Conservation (phyloP, 2,329 filamentous ascomycete genomes). For the Huntiella omanensis region DNA sequence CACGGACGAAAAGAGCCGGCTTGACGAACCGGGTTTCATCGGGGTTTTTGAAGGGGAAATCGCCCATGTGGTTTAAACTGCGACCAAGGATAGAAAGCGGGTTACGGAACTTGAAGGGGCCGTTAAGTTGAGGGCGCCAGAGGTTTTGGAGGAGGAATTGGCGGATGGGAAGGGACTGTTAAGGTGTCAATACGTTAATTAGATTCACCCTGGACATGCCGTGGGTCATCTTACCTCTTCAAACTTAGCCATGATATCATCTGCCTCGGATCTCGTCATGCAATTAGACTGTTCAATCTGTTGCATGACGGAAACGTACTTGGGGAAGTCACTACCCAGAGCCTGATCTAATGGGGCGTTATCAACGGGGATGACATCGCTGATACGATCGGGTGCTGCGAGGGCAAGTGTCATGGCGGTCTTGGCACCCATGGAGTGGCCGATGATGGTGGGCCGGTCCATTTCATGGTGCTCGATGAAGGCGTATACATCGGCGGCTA, state of each 20-base stretch:
- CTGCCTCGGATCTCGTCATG: conserved; percentile 56
- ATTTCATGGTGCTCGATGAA: conserved; percentile 60
- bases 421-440: conserved; percentile 96
- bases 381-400: conserved; percentile 44
- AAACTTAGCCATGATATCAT: conserved; percentile 56
- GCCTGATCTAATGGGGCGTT: conserved; percentile 75
- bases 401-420: conserved; percentile 77
- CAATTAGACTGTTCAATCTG: conserved; percentile 52
- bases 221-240: conserved; percentile 36
- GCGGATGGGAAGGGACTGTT: conserved; percentile 50
- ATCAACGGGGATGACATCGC: conserved; percentile 65
- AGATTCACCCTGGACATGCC: neutral
- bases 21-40: conserved; percentile 51
- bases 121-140: conserved; percentile 30
- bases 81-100: conserved; percentile 53
- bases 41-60: conserved; percentile 72
- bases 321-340: conserved; percentile 54
- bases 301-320: conserved; percentile 72
- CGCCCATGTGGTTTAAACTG: conserved; percentile 56
- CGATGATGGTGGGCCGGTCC: conserved; percentile 58
- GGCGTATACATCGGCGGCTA: conserved; percentile 64
- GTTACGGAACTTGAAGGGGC: conserved; percentile 54
- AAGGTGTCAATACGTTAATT: neutral
- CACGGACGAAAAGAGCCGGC: conserved; percentile 63
- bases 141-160: conserved; percentile 89